Percentiles rank a stretch among this genome's conserved stretches.
phyloP scores from a whole-genome alignment of 306 rosid species.

The Glycyrrhiza uralensis region DNA sequence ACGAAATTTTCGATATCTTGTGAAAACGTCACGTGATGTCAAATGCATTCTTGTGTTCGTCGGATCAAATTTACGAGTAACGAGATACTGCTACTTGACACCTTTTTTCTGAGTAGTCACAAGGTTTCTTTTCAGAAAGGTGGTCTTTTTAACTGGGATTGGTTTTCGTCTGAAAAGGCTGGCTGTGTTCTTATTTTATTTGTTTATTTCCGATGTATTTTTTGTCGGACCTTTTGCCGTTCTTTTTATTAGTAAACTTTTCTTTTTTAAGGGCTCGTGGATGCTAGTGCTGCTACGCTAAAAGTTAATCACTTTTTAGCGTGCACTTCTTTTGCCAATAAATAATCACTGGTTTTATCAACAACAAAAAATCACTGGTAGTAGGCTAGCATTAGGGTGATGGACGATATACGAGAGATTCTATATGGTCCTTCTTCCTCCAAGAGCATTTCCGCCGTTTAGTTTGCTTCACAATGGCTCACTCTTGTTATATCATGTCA shows the following conservation, averaged over 20 bases:
- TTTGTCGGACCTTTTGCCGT: constrained; percentile 4
- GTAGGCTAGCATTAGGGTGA: background rate
- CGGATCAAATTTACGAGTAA: constrained; percentile 15
- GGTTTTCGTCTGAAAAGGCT: constrained; percentile 14
- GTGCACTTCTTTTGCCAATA: background rate
- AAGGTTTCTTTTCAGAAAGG: constrained; percentile 22
- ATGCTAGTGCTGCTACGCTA: background rate
- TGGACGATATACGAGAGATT: background rate
- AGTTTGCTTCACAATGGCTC: background rate
- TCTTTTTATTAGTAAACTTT: background rate
- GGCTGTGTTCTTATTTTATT: background rate
- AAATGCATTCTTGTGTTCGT: background rate
- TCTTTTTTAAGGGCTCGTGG: background rate
- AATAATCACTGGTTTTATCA: background rate
- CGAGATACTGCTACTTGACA: constrained; percentile 5
- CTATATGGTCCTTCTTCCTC: too few relatives aligned
- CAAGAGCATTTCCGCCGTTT: background rate
- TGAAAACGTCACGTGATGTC: background rate
- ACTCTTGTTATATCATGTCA: background rate
- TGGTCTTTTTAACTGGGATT: constrained; percentile 3
- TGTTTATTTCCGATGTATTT: constrained; percentile 15
- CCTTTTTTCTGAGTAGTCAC: background rate
- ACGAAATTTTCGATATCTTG: background rate
- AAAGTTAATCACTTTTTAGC: constrained; percentile 6
- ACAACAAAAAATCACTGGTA: too few relatives aligned